Evolutionary conservation across 495 filamentous ascomycete species (phyloP), one percentile per base, ranked within the genome.

Genomic region (Aspergillus bertholletiae): DNA sequence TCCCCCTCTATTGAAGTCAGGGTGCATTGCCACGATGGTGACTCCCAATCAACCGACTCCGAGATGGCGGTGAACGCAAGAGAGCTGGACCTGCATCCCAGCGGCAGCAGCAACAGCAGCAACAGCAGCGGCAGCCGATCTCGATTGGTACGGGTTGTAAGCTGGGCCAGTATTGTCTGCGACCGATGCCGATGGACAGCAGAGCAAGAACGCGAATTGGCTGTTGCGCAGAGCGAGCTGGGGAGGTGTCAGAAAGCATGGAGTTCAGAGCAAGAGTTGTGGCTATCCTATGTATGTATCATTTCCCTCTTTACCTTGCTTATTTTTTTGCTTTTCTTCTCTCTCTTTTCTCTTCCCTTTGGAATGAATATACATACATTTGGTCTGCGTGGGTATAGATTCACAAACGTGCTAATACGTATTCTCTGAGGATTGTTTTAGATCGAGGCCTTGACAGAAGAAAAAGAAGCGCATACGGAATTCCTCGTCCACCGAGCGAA

Each of bases 201-300:
- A 1, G 64, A 70, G 24, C 73, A 73, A 40, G 73, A 75, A 40
- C 54, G 53, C 2, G 60, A 72, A 45, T 60, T 75, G 46, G 43
- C 53, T 6, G 58, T 59, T 51, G 73, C 73, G 1, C 47, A 62
- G 49, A 57, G 53, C 13, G 61, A 75, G 43, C 49, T 75, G 35
- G 65, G 59, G 28, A 49, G 66, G 37, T 75, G 73, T 57, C 73
- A 75, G 48, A 75, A 69, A 47, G 71, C 73, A 5, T 75, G 73
- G 73, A 74, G 69, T 49, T 75, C 73, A 2, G 71, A 75, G 49
- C 73, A 75, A 49, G 73, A 75, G 40, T 17, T 75, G 2, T 75
- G 73, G 73, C 45, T 75, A 46, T 50, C 58, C 20, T 62, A 67
- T 71, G 73, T 75, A 66, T 55, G 71, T 66, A 34, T 49, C 22